phyloP scores from a whole-genome alignment of 2,329 filamentous ascomycete genomes.

The Aspergillus piperis region DNA sequence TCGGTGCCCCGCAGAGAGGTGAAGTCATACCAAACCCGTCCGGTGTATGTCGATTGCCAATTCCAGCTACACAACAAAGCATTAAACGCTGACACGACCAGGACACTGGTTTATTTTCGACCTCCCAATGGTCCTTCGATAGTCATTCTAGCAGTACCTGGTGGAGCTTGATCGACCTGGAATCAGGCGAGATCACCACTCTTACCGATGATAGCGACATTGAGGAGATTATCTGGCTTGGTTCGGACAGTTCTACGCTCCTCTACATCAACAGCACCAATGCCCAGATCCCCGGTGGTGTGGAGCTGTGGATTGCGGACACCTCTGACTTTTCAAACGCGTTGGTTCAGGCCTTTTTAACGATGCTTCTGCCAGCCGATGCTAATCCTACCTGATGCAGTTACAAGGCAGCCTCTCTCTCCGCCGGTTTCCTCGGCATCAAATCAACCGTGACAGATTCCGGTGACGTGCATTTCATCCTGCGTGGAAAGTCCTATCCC shows the following conservation, averaged over 20 bases:
- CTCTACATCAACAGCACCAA: slow-evolving; percentile 57
- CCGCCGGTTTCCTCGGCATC: slow-evolving; percentile 41
- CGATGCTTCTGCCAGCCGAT: not conserved
- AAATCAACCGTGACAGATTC: slow-evolving; percentile 38
- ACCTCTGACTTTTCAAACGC: slow-evolving; percentile 34
- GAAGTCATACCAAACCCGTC: slow-evolving; percentile 43
- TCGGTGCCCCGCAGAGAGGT: slow-evolving; percentile 40
- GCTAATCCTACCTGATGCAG: slow-evolving; percentile 21
- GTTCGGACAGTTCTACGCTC: slow-evolving; percentile 62
- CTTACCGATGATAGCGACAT: slow-evolving; percentile 66
- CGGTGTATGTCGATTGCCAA: slow-evolving; percentile 33
- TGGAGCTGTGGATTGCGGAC: slow-evolving; percentile 43
- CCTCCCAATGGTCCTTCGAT: slow-evolving; percentile 78
- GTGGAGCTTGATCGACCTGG: slow-evolving; percentile 72
- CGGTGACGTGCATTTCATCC: slow-evolving; percentile 54
- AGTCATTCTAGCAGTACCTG: slow-evolving; percentile 63
- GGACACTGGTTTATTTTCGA: slow-evolving; percentile 53
- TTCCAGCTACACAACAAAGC: not conserved
- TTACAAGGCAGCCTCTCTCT: slow-evolving; percentile 42
- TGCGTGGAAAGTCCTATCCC: slow-evolving; percentile 64
- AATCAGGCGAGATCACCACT: slow-evolving; percentile 64
- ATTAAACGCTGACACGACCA: slow-evolving; percentile 17
- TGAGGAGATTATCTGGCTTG: slow-evolving; percentile 75
- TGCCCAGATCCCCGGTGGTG: slow-evolving; percentile 41
- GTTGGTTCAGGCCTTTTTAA: slow-evolving; percentile 21